Base-by-base conservation (phyloP, 2,329 filamentous ascomycete genomes). In the Sporothrix protearum region DNA sequence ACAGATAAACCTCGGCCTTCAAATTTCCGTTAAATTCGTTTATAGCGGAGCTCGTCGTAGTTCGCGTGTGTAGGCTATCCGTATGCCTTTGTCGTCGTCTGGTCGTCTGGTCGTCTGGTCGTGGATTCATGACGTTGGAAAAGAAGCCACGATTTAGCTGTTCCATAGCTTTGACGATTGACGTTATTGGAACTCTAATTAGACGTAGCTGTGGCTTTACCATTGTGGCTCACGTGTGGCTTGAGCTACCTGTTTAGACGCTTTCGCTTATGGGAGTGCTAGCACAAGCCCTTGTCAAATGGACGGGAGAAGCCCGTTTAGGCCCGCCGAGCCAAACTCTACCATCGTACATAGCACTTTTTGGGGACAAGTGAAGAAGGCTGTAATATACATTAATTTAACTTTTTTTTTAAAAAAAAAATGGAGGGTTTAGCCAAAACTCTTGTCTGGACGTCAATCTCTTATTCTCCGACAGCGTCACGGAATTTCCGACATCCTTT, bases 101-200 rank as follows among this genome's bases (percentile, higher is more conserved):
- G n/a, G 33, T 57, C 57, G 14, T 61, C n/a, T 28, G n/a, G 33
- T 57, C 33, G 66, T 39, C 12, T 57, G n/a, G 66, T 57, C 66
- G 49, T 57, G 30, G 49, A 14, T 69, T 33, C 19, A 22, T 67
- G 42, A 36, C 1, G 28, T 25, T 36, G 28, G 16, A 33, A 25
- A 51, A 51, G 45, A 53, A 67, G 64, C 64, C 64, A 67, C 64
- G 63, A 67, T 67, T 64, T 66, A 36, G 42, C 59, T 45, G 59
- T 33, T 33, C 57, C 19, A 33, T 61, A 39, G 30, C 57, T 33
- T 39, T 36, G 30, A 19, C 30, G 57, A 22, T 55, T 51, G 49
- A 22, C n/a, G 19, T 22, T 53, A 53, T 53, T 28, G 49, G 22
- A 22, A 53, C 49, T 22, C 25, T 53, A 28, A 22, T 22, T 28